Evolutionary conservation across 305 asterid species (phyloP).

Genomic region (Caryopteris hybrid): DNA sequence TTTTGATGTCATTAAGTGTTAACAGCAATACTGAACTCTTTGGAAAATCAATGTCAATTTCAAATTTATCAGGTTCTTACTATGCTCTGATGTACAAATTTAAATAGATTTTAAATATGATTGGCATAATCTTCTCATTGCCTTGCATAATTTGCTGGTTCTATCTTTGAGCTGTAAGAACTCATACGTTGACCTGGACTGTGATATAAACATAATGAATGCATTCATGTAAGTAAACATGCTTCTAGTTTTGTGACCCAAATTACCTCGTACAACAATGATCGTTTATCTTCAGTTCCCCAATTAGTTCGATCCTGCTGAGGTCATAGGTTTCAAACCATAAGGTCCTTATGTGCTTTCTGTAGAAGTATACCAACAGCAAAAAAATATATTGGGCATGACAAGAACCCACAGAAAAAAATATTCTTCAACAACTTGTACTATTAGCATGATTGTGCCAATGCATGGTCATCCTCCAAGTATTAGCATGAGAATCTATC

Average conservation of each 20-base stretch:
- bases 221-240: neutral
- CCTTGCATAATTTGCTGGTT: neutral
- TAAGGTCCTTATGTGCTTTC: too few relatives aligned
- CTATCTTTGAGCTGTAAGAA: neutral
- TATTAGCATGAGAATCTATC: too few relatives aligned
- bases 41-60: neutral
- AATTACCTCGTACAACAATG: neutral
- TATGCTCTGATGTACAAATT: neutral
- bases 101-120: neutral
- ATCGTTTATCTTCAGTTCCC: conserved; percentile 1
- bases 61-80: neutral
- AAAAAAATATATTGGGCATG: too few relatives aligned
- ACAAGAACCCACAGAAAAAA: too few relatives aligned
- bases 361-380: too few relatives aligned
- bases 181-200: neutral
- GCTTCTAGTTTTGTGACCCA: neutral
- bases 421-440: too few relatives aligned
- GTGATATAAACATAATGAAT: neutral
- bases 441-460: too few relatives aligned
- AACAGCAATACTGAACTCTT: too few relatives aligned
- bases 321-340: neutral
- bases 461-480: too few relatives aligned
- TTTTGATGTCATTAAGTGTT: too few relatives aligned
- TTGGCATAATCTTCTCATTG: neutral
- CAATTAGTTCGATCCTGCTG: neutral